Percentiles rank a stretch among this genome's conserved stretches.
Conservation (phyloP, 1,284 basidiomycete species). For the Heliocybe sulcata region DNA sequence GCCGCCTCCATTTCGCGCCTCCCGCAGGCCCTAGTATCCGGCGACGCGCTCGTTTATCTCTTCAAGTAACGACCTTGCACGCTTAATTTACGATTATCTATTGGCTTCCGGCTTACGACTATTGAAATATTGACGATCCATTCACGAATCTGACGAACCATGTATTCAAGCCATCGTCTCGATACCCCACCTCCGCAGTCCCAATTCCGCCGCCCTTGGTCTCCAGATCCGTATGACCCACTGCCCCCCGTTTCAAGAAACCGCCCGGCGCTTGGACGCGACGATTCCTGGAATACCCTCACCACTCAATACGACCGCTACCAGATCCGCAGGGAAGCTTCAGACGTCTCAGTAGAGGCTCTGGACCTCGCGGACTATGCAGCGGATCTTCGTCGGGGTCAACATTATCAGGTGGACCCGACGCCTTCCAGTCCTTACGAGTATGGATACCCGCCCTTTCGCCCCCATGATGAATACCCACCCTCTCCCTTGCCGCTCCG, state of each 20-base stretch:
- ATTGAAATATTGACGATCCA: neutral
- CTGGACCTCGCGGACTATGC: conserved; percentile 66
- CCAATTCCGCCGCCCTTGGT: conserved; percentile 49
- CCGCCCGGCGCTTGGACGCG: conserved; percentile 2
- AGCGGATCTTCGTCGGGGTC: conserved; percentile 31
- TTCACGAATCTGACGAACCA: neutral
- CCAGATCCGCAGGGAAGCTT: conserved; percentile 30
- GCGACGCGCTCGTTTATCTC: neutral
- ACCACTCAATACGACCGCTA: conserved; percentile 19
- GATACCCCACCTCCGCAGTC: conserved; percentile 47
- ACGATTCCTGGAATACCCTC: conserved; percentile 5
- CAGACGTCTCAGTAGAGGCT: conserved; percentile 61
- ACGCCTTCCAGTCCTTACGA: conserved; percentile 17
- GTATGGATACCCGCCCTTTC: conserved; percentile 15
- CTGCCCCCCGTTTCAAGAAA: conserved; percentile 28
- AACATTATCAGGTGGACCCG: conserved; percentile 18
- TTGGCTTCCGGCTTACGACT: neutral
- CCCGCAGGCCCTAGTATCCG: neutral
- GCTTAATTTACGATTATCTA: neutral
- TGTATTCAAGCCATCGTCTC: conserved; percentile 25
- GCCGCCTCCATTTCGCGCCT: neutral
- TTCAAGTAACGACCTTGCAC: neutral
- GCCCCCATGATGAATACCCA: conserved; percentile 27
- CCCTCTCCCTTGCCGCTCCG: conserved; percentile 28
- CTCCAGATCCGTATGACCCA: conserved; percentile 52